phyloP scores from a whole-genome alignment of 257 asterid species.

The Forsythia suspensa region DNA sequence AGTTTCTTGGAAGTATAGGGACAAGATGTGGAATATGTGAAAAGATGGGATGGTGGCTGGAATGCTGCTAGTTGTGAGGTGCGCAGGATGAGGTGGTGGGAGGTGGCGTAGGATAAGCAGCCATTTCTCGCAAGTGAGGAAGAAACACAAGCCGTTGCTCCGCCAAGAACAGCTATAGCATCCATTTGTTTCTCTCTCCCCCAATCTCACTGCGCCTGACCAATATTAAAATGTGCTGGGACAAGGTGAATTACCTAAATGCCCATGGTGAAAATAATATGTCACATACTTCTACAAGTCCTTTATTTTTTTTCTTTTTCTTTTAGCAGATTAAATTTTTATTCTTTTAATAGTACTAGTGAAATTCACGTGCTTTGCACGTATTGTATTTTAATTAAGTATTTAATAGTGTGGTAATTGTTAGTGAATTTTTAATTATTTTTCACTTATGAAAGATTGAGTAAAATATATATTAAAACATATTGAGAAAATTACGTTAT shows the following conservation, averaged over 20 bases:
- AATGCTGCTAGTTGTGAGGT: conserved; percentile 44
- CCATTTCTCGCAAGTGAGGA: conserved; percentile 29
- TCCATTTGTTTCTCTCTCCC: conserved; percentile 46
- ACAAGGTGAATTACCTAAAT: background rate
- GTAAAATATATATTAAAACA: too few species aligned
- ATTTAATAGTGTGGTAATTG: too few species aligned
- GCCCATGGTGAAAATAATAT: too few species aligned
- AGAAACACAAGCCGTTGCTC: conserved; percentile 41
- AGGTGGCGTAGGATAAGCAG: conserved; percentile 31
- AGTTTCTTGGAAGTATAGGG: conserved; percentile 33
- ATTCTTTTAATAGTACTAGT: too few species aligned
- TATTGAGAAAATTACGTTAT: too few species aligned
- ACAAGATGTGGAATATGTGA: conserved; percentile 27
- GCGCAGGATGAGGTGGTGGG: conserved; percentile 27
- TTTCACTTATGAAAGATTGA: too few species aligned
- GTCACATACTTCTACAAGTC: too few species aligned
- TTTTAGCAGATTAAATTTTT: too few species aligned
- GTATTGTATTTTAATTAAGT: too few species aligned
- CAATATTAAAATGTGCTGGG: background rate
- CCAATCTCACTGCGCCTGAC: background rate
- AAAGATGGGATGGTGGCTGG: conserved; percentile 46
- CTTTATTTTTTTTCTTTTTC: too few species aligned
- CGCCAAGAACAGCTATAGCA: conserved; percentile 41
- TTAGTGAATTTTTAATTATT: too few species aligned
- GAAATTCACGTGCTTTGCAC: too few species aligned